Evolutionary conservation across 257 asterid species (phyloP), one percentile per base, ranked within the genome.

Genomic region (Leonotis leonurus): DNA sequence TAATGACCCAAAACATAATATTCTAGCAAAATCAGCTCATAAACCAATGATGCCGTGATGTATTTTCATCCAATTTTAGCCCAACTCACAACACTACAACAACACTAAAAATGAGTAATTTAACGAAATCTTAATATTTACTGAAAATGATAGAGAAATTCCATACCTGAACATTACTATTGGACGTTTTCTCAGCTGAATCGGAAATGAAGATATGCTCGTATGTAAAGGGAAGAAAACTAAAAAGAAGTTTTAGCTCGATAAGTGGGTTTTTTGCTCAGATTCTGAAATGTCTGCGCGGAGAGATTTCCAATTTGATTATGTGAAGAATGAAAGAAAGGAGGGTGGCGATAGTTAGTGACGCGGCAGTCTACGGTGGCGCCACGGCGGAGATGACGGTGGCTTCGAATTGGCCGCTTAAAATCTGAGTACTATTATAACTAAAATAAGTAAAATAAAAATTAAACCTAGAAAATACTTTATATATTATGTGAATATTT

Each of bases 131-230:
- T 18, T 9, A 8, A 29, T 16, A n/a, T 40, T 30, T 8, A 43
- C 22, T 2, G 17, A 21, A 29, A 21, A 0, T 13, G 5, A 11
- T 26, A 20, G 10, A 37, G 9, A 11, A 54, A 56, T 21, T 16
- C 62, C 56, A 40, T 71, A 71, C 76, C 76, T 41, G 10, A 40
- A 58, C 76, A 71, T 71, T 36, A 43, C 26, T 36, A 20, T 25
- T 27, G 61, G 33, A 27, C 8, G 13, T 5, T 29, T 25, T 24
- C 20, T 44, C 1, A 1, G 64, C 18, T 50, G 35, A 29, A 32
- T 29, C 49, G 41, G 39, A 5, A 30, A 30, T 22, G 10, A 3
- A 27, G 16, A 21, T 8, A 48, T 11, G 30, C 22, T 16, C 11
- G 32, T 8, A 6, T 10, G 53, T 18, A 11, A n/a, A 18, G 52